Evolutionary conservation across 2,329 filamentous ascomycete genomes (phyloP).

Genomic region (Tolypocladium album): DNA sequence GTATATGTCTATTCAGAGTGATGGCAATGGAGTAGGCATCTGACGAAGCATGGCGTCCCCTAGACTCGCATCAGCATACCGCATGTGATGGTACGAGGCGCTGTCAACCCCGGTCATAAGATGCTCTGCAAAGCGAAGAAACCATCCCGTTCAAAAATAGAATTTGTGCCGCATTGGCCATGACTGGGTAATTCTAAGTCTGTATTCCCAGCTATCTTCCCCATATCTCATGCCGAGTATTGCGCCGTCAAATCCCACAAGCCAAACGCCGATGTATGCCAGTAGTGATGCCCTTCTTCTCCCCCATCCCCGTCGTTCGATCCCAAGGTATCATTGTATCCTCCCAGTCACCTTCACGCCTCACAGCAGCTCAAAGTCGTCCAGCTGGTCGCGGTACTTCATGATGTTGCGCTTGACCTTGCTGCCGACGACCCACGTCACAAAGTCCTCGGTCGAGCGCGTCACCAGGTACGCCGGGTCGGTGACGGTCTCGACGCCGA

Average conservation of each 20-base stretch:
- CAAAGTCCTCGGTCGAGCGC: conserved; percentile 85
- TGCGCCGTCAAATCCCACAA: background rate
- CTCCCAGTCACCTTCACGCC: background rate
- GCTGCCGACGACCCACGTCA: conserved; percentile 90
- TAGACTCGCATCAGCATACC: background rate
- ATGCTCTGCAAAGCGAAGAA: background rate
- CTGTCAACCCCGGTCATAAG: background rate
- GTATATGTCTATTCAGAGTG: background rate
- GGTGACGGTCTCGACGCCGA: conserved; percentile 81
- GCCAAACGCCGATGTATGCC: background rate
- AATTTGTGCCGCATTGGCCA: background rate
- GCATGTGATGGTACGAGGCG: background rate
- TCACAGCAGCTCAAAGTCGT: conserved; percentile 88
- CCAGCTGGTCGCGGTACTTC: conserved; percentile 87
- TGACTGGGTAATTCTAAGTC: background rate
- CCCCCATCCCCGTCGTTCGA: background rate
- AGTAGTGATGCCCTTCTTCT: background rate
- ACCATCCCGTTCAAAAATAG: background rate
- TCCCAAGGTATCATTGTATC: background rate
- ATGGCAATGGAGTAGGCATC: background rate
- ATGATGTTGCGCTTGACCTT: conserved; percentile 97
- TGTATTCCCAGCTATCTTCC: background rate
- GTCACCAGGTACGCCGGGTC: conserved; percentile 87
- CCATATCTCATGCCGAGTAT: background rate
- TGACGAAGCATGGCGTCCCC: background rate